A percentile compares a stretch with the other conserved stretches of the same genome.
phyloP scores from a whole-genome alignment of 306 rosid genomes.

The Vigna unguiculata region DNA sequence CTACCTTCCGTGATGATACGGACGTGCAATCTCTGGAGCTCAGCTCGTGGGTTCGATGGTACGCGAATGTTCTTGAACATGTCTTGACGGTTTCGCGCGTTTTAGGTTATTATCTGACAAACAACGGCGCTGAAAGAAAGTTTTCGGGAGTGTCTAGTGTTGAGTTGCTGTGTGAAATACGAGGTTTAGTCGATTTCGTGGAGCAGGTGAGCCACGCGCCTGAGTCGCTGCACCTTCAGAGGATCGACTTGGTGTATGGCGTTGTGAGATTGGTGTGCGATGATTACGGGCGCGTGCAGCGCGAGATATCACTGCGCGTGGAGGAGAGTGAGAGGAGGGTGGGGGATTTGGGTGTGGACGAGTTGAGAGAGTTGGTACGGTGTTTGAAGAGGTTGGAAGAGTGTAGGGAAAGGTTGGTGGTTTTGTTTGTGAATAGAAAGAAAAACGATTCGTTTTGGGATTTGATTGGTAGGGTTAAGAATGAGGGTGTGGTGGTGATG shows the following conservation, averaged over 20 bases:
- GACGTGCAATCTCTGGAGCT: constrained; percentile 47
- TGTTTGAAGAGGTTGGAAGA: constrained; percentile 49
- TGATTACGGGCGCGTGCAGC: constrained; percentile 66
- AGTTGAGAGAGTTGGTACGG: constrained; percentile 49
- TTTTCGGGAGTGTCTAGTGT: constrained; percentile 12
- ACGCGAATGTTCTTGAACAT: constrained; percentile 63
- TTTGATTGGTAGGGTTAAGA: constrained; percentile 46
- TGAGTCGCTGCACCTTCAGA: constrained; percentile 53
- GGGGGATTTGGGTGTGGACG: constrained; percentile 37
- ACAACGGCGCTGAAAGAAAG: not conserved
- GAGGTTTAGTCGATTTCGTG: constrained; percentile 55
- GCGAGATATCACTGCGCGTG: constrained; percentile 51
- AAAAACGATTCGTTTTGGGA: constrained; percentile 67
- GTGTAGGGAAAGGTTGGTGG: constrained; percentile 48
- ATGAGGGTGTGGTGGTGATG: constrained; percentile 40
- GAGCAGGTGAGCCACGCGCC: constrained; percentile 57
- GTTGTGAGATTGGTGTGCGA: constrained; percentile 59
- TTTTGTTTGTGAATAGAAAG: constrained; percentile 60
- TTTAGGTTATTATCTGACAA: constrained; percentile 47
- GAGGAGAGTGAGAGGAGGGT: constrained; percentile 45
- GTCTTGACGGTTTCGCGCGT: constrained; percentile 50
- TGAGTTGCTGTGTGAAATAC: constrained; percentile 48
- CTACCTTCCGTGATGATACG: constrained; percentile 62
- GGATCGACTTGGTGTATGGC: constrained; percentile 58
- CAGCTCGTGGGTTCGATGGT: constrained; percentile 80